Percentiles rank a stretch among this genome's conserved stretches.
Conservation (phyloP, 2,329 filamentous ascomycete genomes). For the Aspergillus piperis region DNA sequence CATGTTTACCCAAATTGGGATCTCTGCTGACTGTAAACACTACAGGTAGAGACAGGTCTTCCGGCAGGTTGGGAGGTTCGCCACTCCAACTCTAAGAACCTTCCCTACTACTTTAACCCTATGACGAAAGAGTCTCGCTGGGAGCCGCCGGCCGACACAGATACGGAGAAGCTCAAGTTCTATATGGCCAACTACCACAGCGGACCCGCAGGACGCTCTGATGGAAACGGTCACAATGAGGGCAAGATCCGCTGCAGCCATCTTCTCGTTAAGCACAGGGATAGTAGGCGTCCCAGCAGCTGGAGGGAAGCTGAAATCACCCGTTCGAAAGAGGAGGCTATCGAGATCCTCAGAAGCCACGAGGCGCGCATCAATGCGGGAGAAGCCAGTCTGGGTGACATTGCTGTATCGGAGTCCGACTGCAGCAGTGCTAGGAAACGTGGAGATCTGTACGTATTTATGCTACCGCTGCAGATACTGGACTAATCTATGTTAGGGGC, state of each 20-base stretch:
- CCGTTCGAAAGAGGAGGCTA: constrained; percentile 82
- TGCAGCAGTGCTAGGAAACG: constrained; percentile 93
- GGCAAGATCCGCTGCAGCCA: constrained; percentile 94
- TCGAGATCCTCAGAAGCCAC: constrained; percentile 72
- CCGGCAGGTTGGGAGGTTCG: constrained; percentile 91
- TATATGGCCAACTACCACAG: constrained; percentile 93
- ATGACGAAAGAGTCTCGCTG: constrained; percentile 85
- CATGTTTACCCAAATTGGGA: constrained; percentile 4
- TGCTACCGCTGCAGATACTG: not conserved
- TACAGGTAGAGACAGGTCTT: constrained; percentile 73
- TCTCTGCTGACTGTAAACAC: constrained; percentile 10
- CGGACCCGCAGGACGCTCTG: constrained; percentile 41
- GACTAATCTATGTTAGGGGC: constrained; percentile 55
- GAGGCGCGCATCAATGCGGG: constrained; percentile 75
- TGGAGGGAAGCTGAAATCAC: constrained; percentile 92
- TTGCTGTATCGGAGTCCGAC: constrained; percentile 87
- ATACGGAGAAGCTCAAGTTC: constrained; percentile 86
- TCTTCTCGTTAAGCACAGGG: constrained; percentile 88
- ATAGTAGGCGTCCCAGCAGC: constrained; percentile 84
- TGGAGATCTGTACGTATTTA: constrained; percentile 71
- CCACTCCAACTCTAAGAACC: constrained; percentile 96
- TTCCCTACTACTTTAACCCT: constrained; percentile 97
- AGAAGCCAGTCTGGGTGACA: constrained; percentile 70
- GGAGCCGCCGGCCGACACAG: constrained; percentile 86
- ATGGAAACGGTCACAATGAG: constrained; percentile 50